Evolutionary conservation across 2,329 filamentous ascomycete genomes (phyloP), one percentile per base, ranked within the genome.

Genomic region (Fusarium sp.): DNA sequence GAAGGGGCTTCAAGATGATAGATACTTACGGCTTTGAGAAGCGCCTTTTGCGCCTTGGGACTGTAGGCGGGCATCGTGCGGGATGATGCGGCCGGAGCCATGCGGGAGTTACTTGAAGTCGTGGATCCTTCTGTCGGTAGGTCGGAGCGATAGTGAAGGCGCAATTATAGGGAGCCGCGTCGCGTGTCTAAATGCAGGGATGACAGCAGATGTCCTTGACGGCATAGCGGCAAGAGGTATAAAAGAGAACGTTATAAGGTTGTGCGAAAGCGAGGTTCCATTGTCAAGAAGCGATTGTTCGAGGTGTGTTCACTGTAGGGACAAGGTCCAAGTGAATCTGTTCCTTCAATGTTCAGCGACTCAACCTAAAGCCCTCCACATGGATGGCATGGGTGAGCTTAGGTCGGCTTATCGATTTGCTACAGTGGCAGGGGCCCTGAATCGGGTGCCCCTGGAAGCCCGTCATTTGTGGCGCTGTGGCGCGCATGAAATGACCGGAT

Each of bases 1-100:
- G 58, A 29, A 44, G 31, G 8, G 56, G 27, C 17, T 24, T 14
- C 66, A 61, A 79, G 61, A 36, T 11, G 66, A 69, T 40, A 79
- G 66, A 69, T 40, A 79, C 82, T 74, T 78, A 90, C 87, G 83
- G 89, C 90, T 81, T 87, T 86, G 59, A 91, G 79, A 44, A 91
- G 86, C 80, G 89, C 88, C 72, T 80, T 82, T 83, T 89, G 87
- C 80, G 86, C 85, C 74, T 81, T 80, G 60, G 79, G 77, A 70
- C 79, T 84, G 71, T 84, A 84, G 24, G 69, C 51, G 24, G 84
- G 81, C 83, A 85, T 85, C 56, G 64, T 73, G 10, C 56, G 24
- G 24, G 51, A 57, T 31, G 29, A 22, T 64, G 65, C 35, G 58
- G 65, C 67, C 58, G 59, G 49, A 61, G 62, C 38, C 67, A 69